These are phyloP conservation scores for Penicillium palitans DNA, from an alignment of 2,329 filamentous ascomycete species.

Conservation along the genomic window DNA sequence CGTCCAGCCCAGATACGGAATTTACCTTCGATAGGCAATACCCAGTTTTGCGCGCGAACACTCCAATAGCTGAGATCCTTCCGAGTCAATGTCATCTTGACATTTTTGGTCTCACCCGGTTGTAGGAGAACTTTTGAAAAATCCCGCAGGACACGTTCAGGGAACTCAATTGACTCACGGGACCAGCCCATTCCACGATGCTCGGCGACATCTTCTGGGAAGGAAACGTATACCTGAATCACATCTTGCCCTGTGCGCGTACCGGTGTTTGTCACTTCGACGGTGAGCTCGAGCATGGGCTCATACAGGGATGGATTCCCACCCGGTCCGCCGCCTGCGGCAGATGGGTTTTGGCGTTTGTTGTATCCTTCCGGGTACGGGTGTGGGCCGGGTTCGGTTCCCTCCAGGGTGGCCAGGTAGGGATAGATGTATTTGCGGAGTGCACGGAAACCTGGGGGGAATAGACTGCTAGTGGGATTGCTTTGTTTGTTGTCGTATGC, in stretches of 20 bases:
- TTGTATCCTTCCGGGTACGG: constrained; percentile 60
- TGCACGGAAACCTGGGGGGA: constrained; percentile 60
- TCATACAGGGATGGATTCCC: constrained; percentile 53
- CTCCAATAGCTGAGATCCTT: constrained; percentile 76
- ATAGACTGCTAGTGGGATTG: constrained; percentile 57
- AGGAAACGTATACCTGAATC: constrained; percentile 66
- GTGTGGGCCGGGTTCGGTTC: constrained; percentile 47
- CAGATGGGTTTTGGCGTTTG: constrained; percentile 53
- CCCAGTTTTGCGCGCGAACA: constrained; percentile 67
- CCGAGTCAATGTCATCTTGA: constrained; percentile 62
- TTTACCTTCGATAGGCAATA: constrained; percentile 50
- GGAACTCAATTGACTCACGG: constrained; percentile 60
- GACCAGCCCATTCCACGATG: constrained; percentile 28
- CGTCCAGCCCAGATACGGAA: constrained; percentile 39
- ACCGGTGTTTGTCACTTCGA: constrained; percentile 53
- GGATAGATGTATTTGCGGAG: constrained; percentile 73
- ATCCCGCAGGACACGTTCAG: constrained; percentile 62
- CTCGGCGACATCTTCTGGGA: constrained; percentile 49
- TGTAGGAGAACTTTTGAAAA: constrained; percentile 68
- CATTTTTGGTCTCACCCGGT: constrained; percentile 53
- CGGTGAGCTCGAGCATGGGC: constrained; percentile 48
- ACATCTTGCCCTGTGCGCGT: constrained; percentile 51
- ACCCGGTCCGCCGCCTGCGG: constrained; percentile 65
- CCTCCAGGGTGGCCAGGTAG: constrained; percentile 58
- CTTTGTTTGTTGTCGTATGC: constrained; percentile 58